Percentiles rank a stretch among this genome's conserved stretches.
These are phyloP conservation scores for Aspergillus aculeatus DNA, from an alignment of 2,329 filamentous ascomycete species.

Conservation along the genomic window DNA sequence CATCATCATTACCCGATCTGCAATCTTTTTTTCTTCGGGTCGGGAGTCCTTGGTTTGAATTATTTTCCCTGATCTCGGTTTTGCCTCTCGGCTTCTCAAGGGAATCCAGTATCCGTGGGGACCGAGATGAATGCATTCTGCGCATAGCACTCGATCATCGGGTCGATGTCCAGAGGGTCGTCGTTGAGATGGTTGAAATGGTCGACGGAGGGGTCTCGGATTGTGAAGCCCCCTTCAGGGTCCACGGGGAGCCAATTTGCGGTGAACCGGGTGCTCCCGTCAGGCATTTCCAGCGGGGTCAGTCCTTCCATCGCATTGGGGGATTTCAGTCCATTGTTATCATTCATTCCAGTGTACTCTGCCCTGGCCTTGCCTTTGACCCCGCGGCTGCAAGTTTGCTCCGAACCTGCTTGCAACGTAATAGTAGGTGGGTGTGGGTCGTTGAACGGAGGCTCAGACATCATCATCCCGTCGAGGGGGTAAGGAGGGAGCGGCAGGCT, in stretches of 20 bases:
- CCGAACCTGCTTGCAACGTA: not conserved
- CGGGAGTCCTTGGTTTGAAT: not conserved
- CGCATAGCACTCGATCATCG: not conserved
- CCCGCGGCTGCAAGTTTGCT: not conserved
- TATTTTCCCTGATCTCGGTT: not conserved
- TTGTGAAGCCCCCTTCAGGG: constrained; percentile 29
- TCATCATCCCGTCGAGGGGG: not conserved
- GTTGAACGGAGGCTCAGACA: not conserved
- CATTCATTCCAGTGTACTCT: not conserved
- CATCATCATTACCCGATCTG: not conserved
- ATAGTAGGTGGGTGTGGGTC: not conserved
- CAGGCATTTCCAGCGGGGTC: constrained; percentile 34
- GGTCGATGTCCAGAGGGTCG: not conserved
- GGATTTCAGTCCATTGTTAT: not conserved
- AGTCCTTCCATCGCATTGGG: constrained; percentile 16
- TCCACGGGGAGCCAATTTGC: constrained; percentile 35
- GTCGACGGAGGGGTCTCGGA: constrained; percentile 14
- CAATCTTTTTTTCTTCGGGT: too few species aligned
- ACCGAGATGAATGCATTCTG: constrained; percentile 2
- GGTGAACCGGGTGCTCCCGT: constrained; percentile 31
- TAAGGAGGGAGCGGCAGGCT: not conserved
- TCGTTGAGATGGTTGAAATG: not conserved
- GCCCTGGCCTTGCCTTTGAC: not conserved
- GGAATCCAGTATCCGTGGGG: not conserved
- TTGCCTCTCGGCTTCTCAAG: not conserved